Percentiles rank a stretch among this genome's conserved stretches.
phyloP scores from a whole-genome alignment of 2,329 filamentous ascomycete species.

The Trichoderma sp. region DNA sequence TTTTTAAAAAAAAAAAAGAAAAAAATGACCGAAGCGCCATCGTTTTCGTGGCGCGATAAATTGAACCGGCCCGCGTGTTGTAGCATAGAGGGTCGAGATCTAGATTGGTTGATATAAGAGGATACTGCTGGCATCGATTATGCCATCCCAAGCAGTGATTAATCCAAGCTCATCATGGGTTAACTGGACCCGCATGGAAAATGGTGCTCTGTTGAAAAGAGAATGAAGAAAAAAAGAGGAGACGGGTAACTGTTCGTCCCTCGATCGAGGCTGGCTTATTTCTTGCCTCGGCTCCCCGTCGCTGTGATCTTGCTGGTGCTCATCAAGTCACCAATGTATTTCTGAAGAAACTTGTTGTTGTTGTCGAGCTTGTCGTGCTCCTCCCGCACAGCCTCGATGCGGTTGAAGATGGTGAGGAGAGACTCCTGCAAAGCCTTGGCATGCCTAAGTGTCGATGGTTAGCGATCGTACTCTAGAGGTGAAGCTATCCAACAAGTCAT shows the following conservation, averaged over 20 bases:
- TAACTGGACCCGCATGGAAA: neutral
- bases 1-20: neutral
- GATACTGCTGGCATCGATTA: neutral
- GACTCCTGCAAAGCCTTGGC: constrained; percentile 86
- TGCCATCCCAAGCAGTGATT: neutral
- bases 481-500: constrained; percentile 35
- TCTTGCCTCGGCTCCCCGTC: constrained; percentile 51
- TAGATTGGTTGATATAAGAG: neutral
- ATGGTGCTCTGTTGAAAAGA: neutral
- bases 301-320: constrained; percentile 74
- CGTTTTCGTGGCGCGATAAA: neutral
- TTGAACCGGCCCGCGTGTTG: constrained; percentile 4
- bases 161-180: neutral
- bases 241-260: neutral
- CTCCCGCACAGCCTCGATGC: constrained; percentile 88
- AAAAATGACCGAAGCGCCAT: constrained; percentile 14
- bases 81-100: constrained; percentile 2
- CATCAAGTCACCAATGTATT: constrained; percentile 96
- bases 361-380: constrained; percentile 96
- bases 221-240: neutral
- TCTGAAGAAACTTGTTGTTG: constrained; percentile 96
- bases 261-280: constrained; percentile 39
- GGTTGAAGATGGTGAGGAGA: constrained; percentile 83
- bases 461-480: neutral
- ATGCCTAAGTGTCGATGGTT: constrained; percentile 56